Evolutionary conservation across 768 basidiomycete species (phyloP).

Genomic region (Russula griseocarnosa): DNA sequence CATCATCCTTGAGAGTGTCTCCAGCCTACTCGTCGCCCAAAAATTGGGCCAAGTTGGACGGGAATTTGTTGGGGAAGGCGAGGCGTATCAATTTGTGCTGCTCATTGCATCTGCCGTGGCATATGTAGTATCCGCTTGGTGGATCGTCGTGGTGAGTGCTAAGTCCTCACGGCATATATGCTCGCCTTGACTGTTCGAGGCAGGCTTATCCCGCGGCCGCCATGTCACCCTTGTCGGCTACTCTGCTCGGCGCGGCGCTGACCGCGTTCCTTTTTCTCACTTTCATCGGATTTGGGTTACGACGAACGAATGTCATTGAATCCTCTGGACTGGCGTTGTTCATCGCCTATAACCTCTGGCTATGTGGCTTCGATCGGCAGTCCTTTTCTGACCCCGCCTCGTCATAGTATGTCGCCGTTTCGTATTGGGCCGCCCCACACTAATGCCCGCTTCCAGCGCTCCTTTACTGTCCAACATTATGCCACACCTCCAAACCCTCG

Average conservation of each 20-base stretch:
- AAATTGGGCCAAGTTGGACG: slow-evolving; percentile 76
- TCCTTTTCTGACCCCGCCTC: slow-evolving; percentile 70
- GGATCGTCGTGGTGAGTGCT: slow-evolving; percentile 71
- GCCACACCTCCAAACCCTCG: slow-evolving; percentile 72
- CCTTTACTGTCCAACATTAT: slow-evolving; percentile 76
- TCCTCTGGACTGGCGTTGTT: slow-evolving; percentile 84
- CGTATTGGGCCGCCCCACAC: not conserved
- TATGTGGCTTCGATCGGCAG: slow-evolving; percentile 75
- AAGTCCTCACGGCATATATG: not conserved
- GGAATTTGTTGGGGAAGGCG: slow-evolving; percentile 65
- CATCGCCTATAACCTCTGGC: slow-evolving; percentile 87
- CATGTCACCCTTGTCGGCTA: slow-evolving; percentile 81
- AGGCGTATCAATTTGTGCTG: slow-evolving; percentile 71
- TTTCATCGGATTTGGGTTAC: slow-evolving; percentile 82
- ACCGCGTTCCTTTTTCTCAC: slow-evolving; percentile 89
- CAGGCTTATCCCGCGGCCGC: slow-evolving; percentile 82
- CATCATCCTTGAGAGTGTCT: slow-evolving; percentile 78
- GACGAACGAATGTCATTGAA: slow-evolving; percentile 90
- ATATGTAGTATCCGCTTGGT: slow-evolving; percentile 80
- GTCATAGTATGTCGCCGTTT: slow-evolving; percentile 58
- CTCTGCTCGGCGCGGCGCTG: slow-evolving; percentile 80
- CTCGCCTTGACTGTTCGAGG: slow-evolving; percentile 1
- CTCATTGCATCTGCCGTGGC: slow-evolving; percentile 73
- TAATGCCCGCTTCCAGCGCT: slow-evolving; percentile 42
- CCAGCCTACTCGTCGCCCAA: slow-evolving; percentile 78